These are phyloP conservation scores for Pseudonitzschia delicatissima DNA, from an alignment of 108 stramenopile genomes.

Conservation along the genomic window DNA sequence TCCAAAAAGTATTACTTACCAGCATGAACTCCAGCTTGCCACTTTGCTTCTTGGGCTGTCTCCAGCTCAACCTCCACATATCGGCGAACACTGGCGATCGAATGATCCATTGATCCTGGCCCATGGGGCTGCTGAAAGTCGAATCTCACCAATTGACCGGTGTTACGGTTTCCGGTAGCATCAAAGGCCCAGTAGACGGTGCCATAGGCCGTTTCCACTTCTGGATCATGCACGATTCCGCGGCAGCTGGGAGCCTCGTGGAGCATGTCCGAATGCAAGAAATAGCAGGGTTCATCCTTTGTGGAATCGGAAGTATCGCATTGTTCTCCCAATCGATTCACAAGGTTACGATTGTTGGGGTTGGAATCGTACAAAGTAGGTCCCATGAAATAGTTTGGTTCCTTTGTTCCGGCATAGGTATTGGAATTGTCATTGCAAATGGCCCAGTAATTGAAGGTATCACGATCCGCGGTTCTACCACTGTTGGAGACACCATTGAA, in stretches of 20 bases:
- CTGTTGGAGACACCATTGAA: slow-evolving; percentile 43
- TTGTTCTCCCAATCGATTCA: slow-evolving; percentile 39
- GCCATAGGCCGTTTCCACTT: slow-evolving; percentile 40
- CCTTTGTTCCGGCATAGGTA: slow-evolving; percentile 37
- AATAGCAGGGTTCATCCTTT: slow-evolving; percentile 45
- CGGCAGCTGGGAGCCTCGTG: slow-evolving; percentile 48
- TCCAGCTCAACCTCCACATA: slow-evolving; percentile 38
- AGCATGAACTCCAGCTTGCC: slow-evolving; percentile 4
- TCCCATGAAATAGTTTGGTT: slow-evolving; percentile 52
- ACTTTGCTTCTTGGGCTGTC: slow-evolving; percentile 2
- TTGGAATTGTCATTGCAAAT: slow-evolving; percentile 50
- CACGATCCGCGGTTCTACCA: slow-evolving; percentile 33
- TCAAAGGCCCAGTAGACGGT: slow-evolving; percentile 48
- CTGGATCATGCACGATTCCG: slow-evolving; percentile 54
- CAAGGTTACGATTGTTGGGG: slow-evolving; percentile 38
- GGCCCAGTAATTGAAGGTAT: slow-evolving; percentile 49
- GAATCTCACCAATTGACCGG: slow-evolving; percentile 43
- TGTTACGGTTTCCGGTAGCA: slow-evolving; percentile 35
- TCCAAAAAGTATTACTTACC: neutral
- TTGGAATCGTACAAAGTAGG: slow-evolving; percentile 45
- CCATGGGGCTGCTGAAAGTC: slow-evolving; percentile 56
- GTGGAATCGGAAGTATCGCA: slow-evolving; percentile 17
- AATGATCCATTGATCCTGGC: slow-evolving; percentile 49
- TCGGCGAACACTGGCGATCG: slow-evolving; percentile 39
- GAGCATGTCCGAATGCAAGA: slow-evolving; percentile 54